A percentile compares a stretch with the other conserved stretches of the same genome.
Evolutionary conservation across 2,329 filamentous ascomycete genomes (phyloP).

Genomic region (Aspergillus quadrilineatus): DNA sequence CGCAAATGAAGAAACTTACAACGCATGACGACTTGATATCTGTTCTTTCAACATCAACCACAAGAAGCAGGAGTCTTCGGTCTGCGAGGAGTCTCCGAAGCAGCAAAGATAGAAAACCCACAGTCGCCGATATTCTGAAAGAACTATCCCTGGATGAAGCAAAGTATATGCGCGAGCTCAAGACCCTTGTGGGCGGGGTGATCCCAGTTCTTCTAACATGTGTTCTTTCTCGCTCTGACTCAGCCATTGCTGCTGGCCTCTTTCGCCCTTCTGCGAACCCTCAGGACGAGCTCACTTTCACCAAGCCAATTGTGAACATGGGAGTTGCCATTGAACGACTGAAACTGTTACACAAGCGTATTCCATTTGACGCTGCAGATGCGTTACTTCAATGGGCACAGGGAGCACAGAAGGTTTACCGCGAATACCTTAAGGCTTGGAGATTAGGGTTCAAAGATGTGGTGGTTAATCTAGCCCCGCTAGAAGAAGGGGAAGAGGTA

Average conservation of each 20-base stretch:
- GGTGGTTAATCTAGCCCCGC: constrained; percentile 84
- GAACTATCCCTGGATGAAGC: constrained; percentile 81
- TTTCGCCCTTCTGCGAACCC: constrained; percentile 60
- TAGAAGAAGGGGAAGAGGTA: constrained; percentile 60
- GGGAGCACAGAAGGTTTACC: constrained; percentile 73
- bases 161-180: constrained; percentile 85
- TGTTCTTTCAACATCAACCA: constrained; percentile 69
- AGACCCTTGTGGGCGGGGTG: constrained; percentile 90
- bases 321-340: constrained; percentile 84
- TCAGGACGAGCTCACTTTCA: constrained; percentile 63
- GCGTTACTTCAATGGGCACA: constrained; percentile 79
- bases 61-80: constrained; percentile 66
- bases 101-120: constrained; percentile 67
- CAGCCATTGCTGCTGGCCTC: constrained; percentile 63
- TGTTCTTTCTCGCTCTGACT: constrained; percentile 71
- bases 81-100: constrained; percentile 78
- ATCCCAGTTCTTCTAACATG: constrained; percentile 87
- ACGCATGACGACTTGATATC: constrained; percentile 94
- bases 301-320: constrained; percentile 90
- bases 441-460: constrained; percentile 91
- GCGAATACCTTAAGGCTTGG: constrained; percentile 84
- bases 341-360: constrained; percentile 73
- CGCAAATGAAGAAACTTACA: constrained; percentile 68
- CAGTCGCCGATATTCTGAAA: constrained; percentile 70
- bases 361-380: constrained; percentile 71